These are phyloP conservation scores for Cruciata laevipes DNA, from an alignment of 257 asterid genomes.

Conservation along the genomic window DNA sequence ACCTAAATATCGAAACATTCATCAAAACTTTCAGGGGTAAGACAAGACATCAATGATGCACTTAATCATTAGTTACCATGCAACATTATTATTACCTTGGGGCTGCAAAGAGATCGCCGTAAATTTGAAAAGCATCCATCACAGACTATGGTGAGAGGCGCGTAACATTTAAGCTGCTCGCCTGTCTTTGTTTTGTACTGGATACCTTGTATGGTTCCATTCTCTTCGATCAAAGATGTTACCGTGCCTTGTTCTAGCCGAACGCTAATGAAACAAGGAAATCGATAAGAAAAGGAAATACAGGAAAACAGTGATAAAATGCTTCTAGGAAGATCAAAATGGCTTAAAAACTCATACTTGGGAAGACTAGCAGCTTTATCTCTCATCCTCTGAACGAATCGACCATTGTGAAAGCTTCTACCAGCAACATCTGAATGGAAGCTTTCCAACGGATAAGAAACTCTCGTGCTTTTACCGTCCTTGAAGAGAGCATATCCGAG, in stretches of 20 bases:
- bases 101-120: constrained; percentile 42
- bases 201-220: constrained; percentile 40
- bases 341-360: constrained; percentile 21
- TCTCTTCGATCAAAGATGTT: constrained; percentile 44
- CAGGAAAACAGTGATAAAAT: background rate
- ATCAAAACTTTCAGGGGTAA: background rate
- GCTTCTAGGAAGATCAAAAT: too few relatives aligned
- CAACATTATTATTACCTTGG: constrained; percentile 24
- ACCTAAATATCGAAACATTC: constrained; percentile 27
- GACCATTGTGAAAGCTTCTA: constrained; percentile 47
- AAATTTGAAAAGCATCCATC: constrained; percentile 59
- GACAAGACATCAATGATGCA: background rate
- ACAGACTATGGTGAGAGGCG: constrained; percentile 46
- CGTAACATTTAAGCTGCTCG: constrained; percentile 30
- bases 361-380: constrained; percentile 42
- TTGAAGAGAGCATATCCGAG: constrained; percentile 49
- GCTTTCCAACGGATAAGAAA: constrained; percentile 40
- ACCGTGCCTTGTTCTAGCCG: constrained; percentile 50
- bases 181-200: constrained; percentile 36
- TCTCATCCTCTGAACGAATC: constrained; percentile 46
- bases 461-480: constrained; percentile 37
- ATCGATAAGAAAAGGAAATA: background rate
- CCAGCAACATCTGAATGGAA: constrained; percentile 40
- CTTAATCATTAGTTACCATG: background rate
- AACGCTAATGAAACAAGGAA: constrained; percentile 23